Base-by-base conservation (phyloP, 176 grass and related monocot genomes). In the Chloris gayana region DNA sequence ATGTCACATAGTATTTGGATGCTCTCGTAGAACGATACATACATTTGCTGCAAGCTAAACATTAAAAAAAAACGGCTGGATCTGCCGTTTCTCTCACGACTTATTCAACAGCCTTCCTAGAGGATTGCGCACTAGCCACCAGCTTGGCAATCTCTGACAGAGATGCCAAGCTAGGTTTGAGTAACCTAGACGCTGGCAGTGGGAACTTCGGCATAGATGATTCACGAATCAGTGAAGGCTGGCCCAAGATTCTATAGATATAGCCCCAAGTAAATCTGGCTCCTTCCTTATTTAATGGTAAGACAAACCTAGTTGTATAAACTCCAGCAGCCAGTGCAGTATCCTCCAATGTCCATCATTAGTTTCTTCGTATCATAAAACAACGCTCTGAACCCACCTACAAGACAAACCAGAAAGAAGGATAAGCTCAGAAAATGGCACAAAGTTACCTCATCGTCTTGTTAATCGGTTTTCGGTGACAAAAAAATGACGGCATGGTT, bases 171-270 rank as follows among this genome's bases (percentile, higher is more conserved):
- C 26, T 70, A 64, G 84, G 80, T 76, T 85, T 77, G 15, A 83
- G 79, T 79, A 22, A 42, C 32, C 78, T 88, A 71, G 91, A 68
- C 42, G 85, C 69, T 86, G 90, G 89, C 69, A 91, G 76, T 57
- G 85, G 87, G 27, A 95, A 93, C 79, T 99, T 99, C 18, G 53
- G 78, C 64, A 96, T 93, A 19, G 97, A 93, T 81, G 97, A 99
- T 91, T 99, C 97, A 80, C 91, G 93, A 54, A 99, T 99, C 67
- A 99, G 70, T 46, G 93, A 99, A 51, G 97, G 97, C 69, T 99
- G 90, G 29, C 90, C 97, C 75, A 99, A 84, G 29, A 99, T 93
- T 90, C 93, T 93, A 84, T 93, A 95, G 35, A 99, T 60, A 74
- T 99, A 99, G 74, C 93, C 93, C 97, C 91, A 91, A 25, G 77